Evolutionary conservation across 2,329 filamentous ascomycete genomes (phyloP), one percentile per base, ranked within the genome.

Genomic region (Diaporthe vexans): DNA sequence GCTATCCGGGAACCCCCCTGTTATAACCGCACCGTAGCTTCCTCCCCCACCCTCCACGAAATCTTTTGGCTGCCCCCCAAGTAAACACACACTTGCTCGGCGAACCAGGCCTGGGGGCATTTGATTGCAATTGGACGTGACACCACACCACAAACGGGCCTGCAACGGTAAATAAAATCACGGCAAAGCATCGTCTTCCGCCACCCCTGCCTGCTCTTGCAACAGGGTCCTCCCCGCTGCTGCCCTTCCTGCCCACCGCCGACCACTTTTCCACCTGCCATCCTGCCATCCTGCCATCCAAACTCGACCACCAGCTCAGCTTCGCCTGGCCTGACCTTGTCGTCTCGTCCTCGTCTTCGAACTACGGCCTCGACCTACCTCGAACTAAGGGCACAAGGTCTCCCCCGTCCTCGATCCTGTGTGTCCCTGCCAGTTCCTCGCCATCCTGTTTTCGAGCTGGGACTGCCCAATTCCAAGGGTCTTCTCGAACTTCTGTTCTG

Each of bases 41-140:
- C 1, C 11, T 48, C 43, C 46, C 29, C 61, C 43, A 51, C 63
- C 61, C 46, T 67, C 63, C 26, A 51, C 29, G 29, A 67, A 67
- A 52, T 52, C 63, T 67, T 52, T 67, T 52, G 63, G 46, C 21
- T 35, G 29, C 11, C 58, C 58, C 58, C 63, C 63, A 67, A 67
- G 63, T 67, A 67, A 67, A 67, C 61, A 67, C 46, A 24, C 48
- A 24, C 48, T 24, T 11, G 4, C 48, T 21, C 10, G 19, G 13
- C 48, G 19, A n/a, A n/a, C 29, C 54, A 33, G 54, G 54, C 40
- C 33, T 8, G 35, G 57, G 57, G 35, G n/a, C 35, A n/a, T 24
- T 19, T 6, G 46, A 37, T 37, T 37, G 43, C 48, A 68, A 40
- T 37, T 52, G 11, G 24, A 68, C 29, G 35, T 10, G 19, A 67